Conservation (phyloP, 2,329 filamentous ascomycete species). For the Periconia sp. region DNA sequence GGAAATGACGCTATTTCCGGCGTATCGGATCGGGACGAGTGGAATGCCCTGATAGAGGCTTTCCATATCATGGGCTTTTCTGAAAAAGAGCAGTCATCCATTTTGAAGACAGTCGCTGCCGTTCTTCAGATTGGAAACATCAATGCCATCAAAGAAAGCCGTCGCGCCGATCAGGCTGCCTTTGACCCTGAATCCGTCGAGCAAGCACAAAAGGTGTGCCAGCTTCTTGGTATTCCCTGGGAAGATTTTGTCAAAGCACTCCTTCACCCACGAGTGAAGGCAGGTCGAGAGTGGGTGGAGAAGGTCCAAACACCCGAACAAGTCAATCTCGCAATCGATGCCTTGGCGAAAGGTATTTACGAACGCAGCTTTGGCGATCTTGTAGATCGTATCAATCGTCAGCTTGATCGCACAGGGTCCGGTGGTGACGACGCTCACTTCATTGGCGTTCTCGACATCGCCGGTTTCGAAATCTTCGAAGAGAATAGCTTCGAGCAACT, state of each 20-base stretch:
- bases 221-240: conserved; percentile 79
- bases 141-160: conserved; percentile 85
- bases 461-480: conserved; percentile 98
- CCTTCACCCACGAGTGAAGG: conserved; percentile 91
- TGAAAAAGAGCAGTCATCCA: conserved; percentile 79
- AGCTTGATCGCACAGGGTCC: conserved; percentile 84
- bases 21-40: conserved; percentile 89
- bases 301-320: conserved; percentile 98
- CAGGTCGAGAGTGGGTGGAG: conserved; percentile 96
- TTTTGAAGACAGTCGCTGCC: conserved; percentile 86
- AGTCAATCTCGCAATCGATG: conserved; percentile 86
- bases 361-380: conserved; percentile 94
- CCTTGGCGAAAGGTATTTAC: conserved; percentile 95
- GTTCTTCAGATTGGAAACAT: conserved; percentile 95
- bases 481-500: conserved; percentile 99
- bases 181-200: conserved; percentile 76
- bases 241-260: conserved; percentile 89
- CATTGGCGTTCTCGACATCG: conserved; percentile 98
- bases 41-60: conserved; percentile 87
- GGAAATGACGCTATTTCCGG: conserved; percentile 92
- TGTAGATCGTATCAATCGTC: conserved; percentile 87
- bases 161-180: conserved; percentile 88
- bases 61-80: conserved; percentile 95
- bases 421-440: conserved; percentile 89
- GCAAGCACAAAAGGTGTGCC: conserved; percentile 79